Percentiles rank a stretch among this genome's conserved stretches.
phyloP scores from a whole-genome alignment of 2,329 filamentous ascomycete genomes.

The Aspergillus candidus region DNA sequence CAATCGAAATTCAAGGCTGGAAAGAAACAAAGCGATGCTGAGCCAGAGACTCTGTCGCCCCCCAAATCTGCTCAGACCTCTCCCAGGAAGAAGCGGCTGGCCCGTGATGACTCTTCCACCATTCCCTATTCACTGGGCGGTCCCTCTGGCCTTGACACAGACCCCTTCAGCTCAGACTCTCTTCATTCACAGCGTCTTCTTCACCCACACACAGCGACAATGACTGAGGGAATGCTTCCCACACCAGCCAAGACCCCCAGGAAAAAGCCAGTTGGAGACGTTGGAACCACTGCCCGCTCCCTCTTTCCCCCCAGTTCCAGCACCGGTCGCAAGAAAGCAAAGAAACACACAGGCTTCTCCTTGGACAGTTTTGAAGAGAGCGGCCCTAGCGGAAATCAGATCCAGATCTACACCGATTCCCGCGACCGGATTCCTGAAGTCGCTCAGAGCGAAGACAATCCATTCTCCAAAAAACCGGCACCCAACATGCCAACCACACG shows the following conservation, averaged over 20 bases:
- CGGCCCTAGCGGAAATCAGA: conserved; percentile 32
- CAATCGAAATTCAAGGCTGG: conserved; percentile 13
- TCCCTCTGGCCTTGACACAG: conserved; percentile 13
- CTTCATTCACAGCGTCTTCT: conserved; percentile 17
- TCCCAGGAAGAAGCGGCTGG: conserved; percentile 23
- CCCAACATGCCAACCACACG: conserved; percentile 26
- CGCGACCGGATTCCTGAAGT: conserved; percentile 54
- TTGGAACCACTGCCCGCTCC: conserved; percentile 47
- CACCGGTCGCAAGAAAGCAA: conserved; percentile 43
- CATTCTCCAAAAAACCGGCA: conserved; percentile 44
- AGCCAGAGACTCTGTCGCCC: conserved; percentile 23
- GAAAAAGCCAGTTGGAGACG: conserved; percentile 45
- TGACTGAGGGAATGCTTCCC: conserved; percentile 47
- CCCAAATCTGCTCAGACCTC: conserved; percentile 23
- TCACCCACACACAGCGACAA: conserved; percentile 21
- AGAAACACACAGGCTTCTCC: conserved; percentile 41
- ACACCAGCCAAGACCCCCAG: conserved; percentile 58
- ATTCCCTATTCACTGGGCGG: conserved; percentile 16
- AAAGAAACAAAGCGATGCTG: conserved; percentile 18
- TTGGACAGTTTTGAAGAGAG: conserved; percentile 39
- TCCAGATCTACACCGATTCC: conserved; percentile 58
- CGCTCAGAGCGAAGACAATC: conserved; percentile 49
- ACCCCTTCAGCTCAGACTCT: conserved; percentile 20
- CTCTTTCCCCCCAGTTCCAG: conserved; percentile 47
- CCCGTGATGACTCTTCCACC: conserved; percentile 8